These are phyloP conservation scores for Lasiosphaeria miniovina DNA, from an alignment of 495 filamentous ascomycete genomes.

Conservation along the genomic window DNA sequence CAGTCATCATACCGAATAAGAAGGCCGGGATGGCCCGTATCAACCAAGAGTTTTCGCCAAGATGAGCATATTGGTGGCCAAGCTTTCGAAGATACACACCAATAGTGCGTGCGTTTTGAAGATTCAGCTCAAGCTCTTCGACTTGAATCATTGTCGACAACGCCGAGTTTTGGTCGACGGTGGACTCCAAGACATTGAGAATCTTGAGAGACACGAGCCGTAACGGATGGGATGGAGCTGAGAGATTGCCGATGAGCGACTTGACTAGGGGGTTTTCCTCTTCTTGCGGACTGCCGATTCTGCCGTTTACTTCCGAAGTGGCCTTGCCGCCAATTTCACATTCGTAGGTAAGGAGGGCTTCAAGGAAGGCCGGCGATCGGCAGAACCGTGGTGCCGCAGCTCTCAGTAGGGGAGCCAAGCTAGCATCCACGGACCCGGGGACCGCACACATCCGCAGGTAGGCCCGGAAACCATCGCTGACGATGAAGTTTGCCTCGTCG, in stretches of 20 bases:
- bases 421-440: slow-evolving; percentile 47
- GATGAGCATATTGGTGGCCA: slow-evolving; percentile 55
- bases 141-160: slow-evolving; percentile 61
- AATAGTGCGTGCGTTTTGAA: slow-evolving; percentile 70
- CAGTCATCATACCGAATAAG: slow-evolving; percentile 84
- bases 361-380: slow-evolving; percentile 62
- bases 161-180: slow-evolving; percentile 37
- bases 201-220: slow-evolving; percentile 69
- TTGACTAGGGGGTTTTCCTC: slow-evolving; percentile 55
- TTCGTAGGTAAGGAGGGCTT: slow-evolving; percentile 61
- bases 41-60: slow-evolving; percentile 59
- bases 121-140: slow-evolving; percentile 70
- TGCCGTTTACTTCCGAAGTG: slow-evolving; percentile 26
- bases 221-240: slow-evolving; percentile 65
- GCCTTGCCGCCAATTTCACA: slow-evolving; percentile 43
- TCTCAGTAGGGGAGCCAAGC: slow-evolving; percentile 56
- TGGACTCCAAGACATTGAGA: slow-evolving; percentile 48
- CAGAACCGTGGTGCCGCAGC: slow-evolving; percentile 59
- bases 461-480: slow-evolving; percentile 53
- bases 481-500: slow-evolving; percentile 57
- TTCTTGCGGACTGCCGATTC: slow-evolving; percentile 39
- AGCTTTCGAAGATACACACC: slow-evolving; percentile 85
- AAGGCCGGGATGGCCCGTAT: slow-evolving; percentile 71
- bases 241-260: slow-evolving; percentile 67
- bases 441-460: slow-evolving; percentile 51